Base-by-base conservation (phyloP, 108 stramenopile genomes). In the Fistulifera solaris region DNA sequence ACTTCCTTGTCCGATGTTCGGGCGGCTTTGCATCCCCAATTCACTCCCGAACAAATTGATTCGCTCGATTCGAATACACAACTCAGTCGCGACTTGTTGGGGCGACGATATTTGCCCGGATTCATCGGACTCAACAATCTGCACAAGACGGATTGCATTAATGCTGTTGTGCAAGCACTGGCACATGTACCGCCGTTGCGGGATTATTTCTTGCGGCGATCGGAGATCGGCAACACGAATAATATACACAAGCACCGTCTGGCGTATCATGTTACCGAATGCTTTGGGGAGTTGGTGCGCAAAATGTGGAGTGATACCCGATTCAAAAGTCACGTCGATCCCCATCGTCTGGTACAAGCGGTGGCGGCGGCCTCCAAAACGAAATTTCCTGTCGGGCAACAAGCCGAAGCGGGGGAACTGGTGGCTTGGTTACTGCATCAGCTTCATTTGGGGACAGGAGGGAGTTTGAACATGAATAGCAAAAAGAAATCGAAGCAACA, bases 41-140 rank as follows among this genome's bases (percentile, higher is more conserved):
- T 89, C 65, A 62, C 85, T 7, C 23, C 54, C 3, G 27, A 40
- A 7, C 77, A 87, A 56, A 91, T 99, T 27, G n/a, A 27, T 18
- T 18, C n/a, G 14, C 51, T 98, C 1, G 96, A 97, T 56, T 39
- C 39, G 24, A 80, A 88, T 40, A 72, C 80, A 17, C 81, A 76
- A 19, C 60, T 94, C 40, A 82, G 87, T 6, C 39, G 94, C 10
- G 97, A 96, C 67, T 80, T 94, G 40, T 88, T 86, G 63, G 96
- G 96, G 22, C 72, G 90, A 25, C 60, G 85, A 31, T 99, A 96
- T 70, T 70, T 97, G 28, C 96, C 94, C 1, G 98, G 98, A 11
- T 95, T 85, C 74, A 80, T 95, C 3, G 96, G 96, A 1, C 60
- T 98, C 60, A 97, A 96, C 73, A 96, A 97, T 73, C 65, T 97